Conservation (phyloP, 495 filamentous ascomycete genomes). For the Penicillium paxilli region DNA sequence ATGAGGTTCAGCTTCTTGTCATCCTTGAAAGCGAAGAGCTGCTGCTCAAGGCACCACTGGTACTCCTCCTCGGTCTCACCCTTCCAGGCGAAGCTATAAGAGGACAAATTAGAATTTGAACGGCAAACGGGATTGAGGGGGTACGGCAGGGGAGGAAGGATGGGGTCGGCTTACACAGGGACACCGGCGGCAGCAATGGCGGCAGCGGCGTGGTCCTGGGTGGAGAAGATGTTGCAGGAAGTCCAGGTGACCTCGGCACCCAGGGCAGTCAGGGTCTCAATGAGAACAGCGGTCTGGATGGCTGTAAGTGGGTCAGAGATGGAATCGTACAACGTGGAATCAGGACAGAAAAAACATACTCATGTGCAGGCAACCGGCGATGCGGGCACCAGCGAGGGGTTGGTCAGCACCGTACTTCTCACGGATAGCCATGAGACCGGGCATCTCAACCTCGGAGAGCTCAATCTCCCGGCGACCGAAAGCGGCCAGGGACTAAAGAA, state of each 20-base stretch:
- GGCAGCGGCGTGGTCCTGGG: constrained; percentile 96
- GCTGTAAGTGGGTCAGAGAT: constrained; percentile 46
- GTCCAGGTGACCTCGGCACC: constrained; percentile 98
- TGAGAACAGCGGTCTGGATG: constrained; percentile 98
- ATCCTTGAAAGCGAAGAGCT: constrained; percentile 94
- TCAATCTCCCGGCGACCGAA: constrained; percentile 99
- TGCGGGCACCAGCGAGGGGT: constrained; percentile 86
- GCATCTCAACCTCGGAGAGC: constrained; percentile 98
- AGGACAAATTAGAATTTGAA: background rate
- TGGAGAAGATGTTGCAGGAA: constrained; percentile 98
- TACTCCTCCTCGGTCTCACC: constrained; percentile 99
- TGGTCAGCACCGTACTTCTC: constrained; percentile 88
- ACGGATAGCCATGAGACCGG: constrained; percentile 94
- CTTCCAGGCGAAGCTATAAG: constrained; percentile 89
- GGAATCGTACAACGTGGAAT: constrained; percentile 1
- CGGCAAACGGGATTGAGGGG: background rate
- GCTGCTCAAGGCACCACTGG: constrained; percentile 99
- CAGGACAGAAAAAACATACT: constrained; percentile 57
- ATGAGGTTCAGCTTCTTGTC: constrained; percentile 96
- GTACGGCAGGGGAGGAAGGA: background rate
- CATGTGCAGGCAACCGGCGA: constrained; percentile 99
- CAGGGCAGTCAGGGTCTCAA: constrained; percentile 91
- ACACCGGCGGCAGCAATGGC: constrained; percentile 93
- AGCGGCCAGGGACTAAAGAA: constrained; percentile 76
- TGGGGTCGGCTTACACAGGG: constrained; percentile 67